Percentiles rank a stretch among this genome's conserved stretches.
These are phyloP conservation scores for Lentinula sp. DNA, from an alignment of 768 basidiomycete species.

Conservation along the genomic window DNA sequence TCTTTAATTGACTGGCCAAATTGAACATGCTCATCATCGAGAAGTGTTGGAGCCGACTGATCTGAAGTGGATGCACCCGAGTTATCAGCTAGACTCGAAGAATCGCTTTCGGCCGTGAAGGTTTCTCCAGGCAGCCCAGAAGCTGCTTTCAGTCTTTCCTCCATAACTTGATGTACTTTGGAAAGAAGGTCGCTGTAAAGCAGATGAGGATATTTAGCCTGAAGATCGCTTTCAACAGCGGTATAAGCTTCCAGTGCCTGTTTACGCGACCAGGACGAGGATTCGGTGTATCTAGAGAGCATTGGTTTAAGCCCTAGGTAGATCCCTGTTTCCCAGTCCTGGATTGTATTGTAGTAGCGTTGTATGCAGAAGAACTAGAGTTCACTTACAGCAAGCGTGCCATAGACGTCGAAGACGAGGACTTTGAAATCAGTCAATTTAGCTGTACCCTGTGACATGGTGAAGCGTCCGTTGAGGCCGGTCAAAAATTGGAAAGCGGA, in stretches of 20 bases:
- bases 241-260: constrained; percentile 48
- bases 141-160: constrained; percentile 26
- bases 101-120: constrained; percentile 15
- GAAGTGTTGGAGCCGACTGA: neutral
- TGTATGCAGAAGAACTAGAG: neutral
- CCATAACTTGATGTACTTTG: constrained; percentile 33
- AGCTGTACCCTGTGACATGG: neutral
- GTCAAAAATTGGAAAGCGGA: too few species aligned
- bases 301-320: constrained; percentile 48
- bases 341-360: neutral
- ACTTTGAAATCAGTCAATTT: constrained; percentile 42
- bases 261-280: constrained; percentile 38
- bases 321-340: constrained; percentile 76
- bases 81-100: constrained; percentile 14
- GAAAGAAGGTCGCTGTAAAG: constrained; percentile 60
- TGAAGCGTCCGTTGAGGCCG: neutral
- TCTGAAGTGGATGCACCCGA: constrained; percentile 6
- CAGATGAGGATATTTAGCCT: constrained; percentile 49
- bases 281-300: constrained; percentile 32
- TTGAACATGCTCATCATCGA: constrained; percentile 26
- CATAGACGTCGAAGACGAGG: constrained; percentile 74
- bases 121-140: constrained; percentile 14
- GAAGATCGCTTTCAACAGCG: constrained; percentile 49
- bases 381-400: constrained; percentile 52
- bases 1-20: constrained; percentile 56